phyloP scores from a whole-genome alignment of 768 basidiomycete species.

The Pholiota microspora region DNA sequence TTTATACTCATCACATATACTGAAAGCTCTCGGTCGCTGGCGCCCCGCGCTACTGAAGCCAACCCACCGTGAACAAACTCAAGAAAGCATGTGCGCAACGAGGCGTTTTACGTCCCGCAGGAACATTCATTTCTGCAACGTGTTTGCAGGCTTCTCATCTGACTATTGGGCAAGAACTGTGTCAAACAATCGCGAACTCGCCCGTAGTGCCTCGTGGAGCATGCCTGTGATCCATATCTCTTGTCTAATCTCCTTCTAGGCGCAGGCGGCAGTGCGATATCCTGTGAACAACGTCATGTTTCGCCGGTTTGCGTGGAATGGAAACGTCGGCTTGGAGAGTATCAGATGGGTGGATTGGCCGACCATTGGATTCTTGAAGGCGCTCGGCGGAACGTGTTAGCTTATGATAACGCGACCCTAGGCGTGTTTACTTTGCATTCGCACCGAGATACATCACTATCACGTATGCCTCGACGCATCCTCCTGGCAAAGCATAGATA shows the following conservation, averaged over 20 bases:
- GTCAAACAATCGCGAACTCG: not conserved
- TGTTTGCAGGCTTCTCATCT: not conserved
- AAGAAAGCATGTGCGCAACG: not conserved
- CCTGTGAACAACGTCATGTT: not conserved
- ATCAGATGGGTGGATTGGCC: not conserved
- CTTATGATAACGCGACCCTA: conserved; percentile 17
- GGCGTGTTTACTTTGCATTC: conserved; percentile 1
- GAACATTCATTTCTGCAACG: not conserved
- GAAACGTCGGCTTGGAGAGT: not conserved
- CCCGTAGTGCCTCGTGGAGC: conserved; percentile 7
- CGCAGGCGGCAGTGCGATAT: not conserved
- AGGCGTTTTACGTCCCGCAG: conserved; percentile 1
- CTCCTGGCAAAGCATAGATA: conserved; percentile 41
- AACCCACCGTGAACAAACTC: not conserved
- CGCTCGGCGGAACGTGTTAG: conserved; percentile 15
- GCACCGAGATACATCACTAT: conserved; percentile 4
- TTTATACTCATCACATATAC: too few species aligned
- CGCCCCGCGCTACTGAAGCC: too few species aligned
- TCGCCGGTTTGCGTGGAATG: conserved; percentile 4
- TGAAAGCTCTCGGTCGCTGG: too few species aligned
- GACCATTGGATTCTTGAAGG: not conserved
- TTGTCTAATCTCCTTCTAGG: conserved; percentile 13
- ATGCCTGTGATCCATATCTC: not conserved
- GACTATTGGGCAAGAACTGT: not conserved
- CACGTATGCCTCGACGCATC: conserved; percentile 41